A percentile compares a stretch with the other conserved stretches of the same genome.
These are phyloP conservation scores for Coelastrella sp. DNA, from an alignment of 139 green algal species.

Conservation along the genomic window DNA sequence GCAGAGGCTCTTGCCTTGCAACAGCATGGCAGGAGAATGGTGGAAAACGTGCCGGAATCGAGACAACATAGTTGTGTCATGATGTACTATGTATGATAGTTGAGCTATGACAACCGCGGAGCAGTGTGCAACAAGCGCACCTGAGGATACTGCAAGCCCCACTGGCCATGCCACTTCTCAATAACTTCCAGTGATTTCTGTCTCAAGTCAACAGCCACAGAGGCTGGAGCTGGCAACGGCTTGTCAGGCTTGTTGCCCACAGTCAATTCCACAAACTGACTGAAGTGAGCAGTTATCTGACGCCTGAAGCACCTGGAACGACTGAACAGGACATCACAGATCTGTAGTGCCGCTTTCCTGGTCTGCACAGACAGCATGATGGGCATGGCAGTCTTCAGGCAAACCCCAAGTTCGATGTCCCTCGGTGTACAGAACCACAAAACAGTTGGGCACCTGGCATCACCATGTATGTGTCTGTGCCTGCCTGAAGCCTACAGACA, in stretches of 20 bases:
- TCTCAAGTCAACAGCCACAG: constrained; percentile 7
- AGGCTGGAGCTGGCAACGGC: constrained; percentile 29
- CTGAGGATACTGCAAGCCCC: constrained; percentile 35
- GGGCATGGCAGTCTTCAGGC: too few relatives aligned
- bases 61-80: too few relatives aligned
- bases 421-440: too few relatives aligned
- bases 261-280: constrained; percentile 4
- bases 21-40: too few relatives aligned
- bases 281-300: constrained; percentile 5
- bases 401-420: too few relatives aligned
- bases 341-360: constrained; percentile 1
- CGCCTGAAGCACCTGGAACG: constrained; percentile 25
- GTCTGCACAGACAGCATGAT: constrained; percentile 3
- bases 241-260: constrained; percentile 13
- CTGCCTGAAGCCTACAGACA: too few relatives aligned
- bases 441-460: too few relatives aligned
- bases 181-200: constrained; percentile 1
- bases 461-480: too few relatives aligned
- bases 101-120: too few relatives aligned
- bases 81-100: too few relatives aligned
- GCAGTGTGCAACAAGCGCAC: not conserved
- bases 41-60: too few relatives aligned
- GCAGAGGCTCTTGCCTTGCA: too few relatives aligned
- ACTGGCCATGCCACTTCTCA: constrained; percentile 29
- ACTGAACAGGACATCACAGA: constrained; percentile 31